These are phyloP conservation scores for Colletotrichum gigasporum DNA, from an alignment of 2,329 filamentous ascomycete species.

Conservation along the genomic window DNA sequence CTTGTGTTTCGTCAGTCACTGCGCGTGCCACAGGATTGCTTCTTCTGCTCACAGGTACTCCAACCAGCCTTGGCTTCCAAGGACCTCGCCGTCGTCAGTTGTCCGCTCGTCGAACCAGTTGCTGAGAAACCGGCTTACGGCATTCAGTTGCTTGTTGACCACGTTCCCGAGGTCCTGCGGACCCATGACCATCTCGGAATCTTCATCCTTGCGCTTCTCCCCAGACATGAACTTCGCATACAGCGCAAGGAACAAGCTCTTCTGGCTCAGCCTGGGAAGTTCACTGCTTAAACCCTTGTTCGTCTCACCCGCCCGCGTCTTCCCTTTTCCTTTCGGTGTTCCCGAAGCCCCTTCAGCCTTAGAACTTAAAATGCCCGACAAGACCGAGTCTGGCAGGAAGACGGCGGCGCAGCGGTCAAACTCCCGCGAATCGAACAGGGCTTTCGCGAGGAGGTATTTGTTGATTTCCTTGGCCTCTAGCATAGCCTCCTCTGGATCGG, in stretches of 20 bases:
- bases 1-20: constrained; percentile 43
- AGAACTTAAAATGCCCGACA: constrained; percentile 71
- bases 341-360: constrained; percentile 49
- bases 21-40: background rate
- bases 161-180: constrained; percentile 88
- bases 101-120: constrained; percentile 79
- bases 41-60: constrained; percentile 73
- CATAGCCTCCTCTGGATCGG: constrained; percentile 76
- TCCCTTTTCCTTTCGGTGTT: constrained; percentile 68
- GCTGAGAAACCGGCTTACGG: constrained; percentile 79
- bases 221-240: constrained; percentile 94
- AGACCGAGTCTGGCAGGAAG: constrained; percentile 82
- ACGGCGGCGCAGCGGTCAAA: constrained; percentile 93
- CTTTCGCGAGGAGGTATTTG: constrained; percentile 89
- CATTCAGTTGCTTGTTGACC: constrained; percentile 83
- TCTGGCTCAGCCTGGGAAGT: constrained; percentile 78
- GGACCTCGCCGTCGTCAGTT: constrained; percentile 65
- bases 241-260: constrained; percentile 88
- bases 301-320: constrained; percentile 46
- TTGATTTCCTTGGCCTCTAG: constrained; percentile 83
- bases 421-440: constrained; percentile 94
- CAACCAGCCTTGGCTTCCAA: constrained; percentile 86
- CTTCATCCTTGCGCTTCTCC: constrained; percentile 96
- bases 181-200: constrained; percentile 96
- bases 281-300: constrained; percentile 36